Conservation (phyloP, 2,329 filamentous ascomycete genomes). For the Raffaelea albimanens region DNA sequence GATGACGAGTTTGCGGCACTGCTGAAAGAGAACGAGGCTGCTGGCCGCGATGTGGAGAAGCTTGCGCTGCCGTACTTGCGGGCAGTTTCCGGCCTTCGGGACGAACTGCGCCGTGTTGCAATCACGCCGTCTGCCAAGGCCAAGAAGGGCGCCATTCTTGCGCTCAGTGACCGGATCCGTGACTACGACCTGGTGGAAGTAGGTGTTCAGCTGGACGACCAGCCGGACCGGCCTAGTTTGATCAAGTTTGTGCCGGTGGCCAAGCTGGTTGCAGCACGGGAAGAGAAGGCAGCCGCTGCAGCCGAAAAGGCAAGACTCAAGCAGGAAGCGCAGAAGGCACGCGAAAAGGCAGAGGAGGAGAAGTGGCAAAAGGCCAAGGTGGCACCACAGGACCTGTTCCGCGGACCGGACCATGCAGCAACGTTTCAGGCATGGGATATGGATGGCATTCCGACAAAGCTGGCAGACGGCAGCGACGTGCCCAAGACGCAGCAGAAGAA, state of each 20-base stretch:
- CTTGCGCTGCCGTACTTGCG: conserved; percentile 50
- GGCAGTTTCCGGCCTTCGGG: conserved; percentile 33
- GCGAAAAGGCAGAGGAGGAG: conserved; percentile 20
- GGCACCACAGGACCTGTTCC: conserved; percentile 22
- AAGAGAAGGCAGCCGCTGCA: conserved; percentile 41
- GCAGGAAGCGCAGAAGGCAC: conserved; percentile 32
- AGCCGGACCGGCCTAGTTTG: conserved; percentile 45
- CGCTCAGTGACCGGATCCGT: conserved; percentile 55
- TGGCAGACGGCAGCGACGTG: conserved; percentile 54
- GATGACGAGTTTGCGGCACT: conserved; percentile 7
- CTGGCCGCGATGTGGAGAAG: conserved; percentile 9
- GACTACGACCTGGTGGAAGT: conserved; percentile 57
- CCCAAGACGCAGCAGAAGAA: conserved; percentile 57
- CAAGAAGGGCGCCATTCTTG: conserved; percentile 28
- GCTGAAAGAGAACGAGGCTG: not conserved
- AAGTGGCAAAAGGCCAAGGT: conserved; percentile 18
- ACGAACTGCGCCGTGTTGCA: conserved; percentile 22
- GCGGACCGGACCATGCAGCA: conserved; percentile 24
- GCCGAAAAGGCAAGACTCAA: conserved; percentile 38
- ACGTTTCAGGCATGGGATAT: conserved; percentile 59
- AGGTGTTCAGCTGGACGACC: conserved; percentile 63
- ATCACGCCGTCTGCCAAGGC: not conserved
- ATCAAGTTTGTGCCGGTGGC: conserved; percentile 54
- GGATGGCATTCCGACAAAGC: conserved; percentile 52
- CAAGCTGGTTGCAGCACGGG: conserved; percentile 38